Conservation (phyloP, 1,284 basidiomycete genomes). For the Trichosporon ovoides region DNA sequence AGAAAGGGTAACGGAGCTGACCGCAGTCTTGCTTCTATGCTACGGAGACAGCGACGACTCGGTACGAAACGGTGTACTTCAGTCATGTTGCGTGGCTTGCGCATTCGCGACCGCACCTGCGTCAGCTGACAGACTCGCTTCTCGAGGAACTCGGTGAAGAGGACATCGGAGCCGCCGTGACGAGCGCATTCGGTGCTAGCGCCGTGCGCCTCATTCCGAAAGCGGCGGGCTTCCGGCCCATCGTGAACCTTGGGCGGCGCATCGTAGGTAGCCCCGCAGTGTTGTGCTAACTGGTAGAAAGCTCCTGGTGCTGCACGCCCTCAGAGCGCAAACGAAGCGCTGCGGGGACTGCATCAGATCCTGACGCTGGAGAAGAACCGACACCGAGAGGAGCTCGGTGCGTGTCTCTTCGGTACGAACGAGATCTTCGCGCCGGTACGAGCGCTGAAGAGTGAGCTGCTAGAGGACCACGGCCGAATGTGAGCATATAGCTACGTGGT, state of each 20-base stretch:
- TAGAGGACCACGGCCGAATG: constrained; percentile 55
- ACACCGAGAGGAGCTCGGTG: constrained; percentile 63
- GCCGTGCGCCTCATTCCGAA: constrained; percentile 88
- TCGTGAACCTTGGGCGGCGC: constrained; percentile 80
- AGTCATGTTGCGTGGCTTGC: constrained; percentile 89
- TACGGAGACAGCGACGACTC: constrained; percentile 82
- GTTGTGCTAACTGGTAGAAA: constrained; percentile 14
- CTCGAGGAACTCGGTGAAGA: constrained; percentile 35
- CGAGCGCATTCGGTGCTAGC: constrained; percentile 30
- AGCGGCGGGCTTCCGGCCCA: constrained; percentile 87
- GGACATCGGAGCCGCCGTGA: background rate
- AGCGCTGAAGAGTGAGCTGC: constrained; percentile 60
- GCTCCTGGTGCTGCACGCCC: constrained; percentile 5
- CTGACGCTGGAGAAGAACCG: constrained; percentile 76
- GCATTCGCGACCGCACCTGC: constrained; percentile 73
- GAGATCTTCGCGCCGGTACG: constrained; percentile 73
- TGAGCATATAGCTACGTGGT: constrained; percentile 46
- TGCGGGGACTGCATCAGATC: constrained; percentile 77
- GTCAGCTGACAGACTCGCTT: constrained; percentile 54
- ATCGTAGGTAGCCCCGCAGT: constrained; percentile 40
- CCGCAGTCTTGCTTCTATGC: constrained; percentile 83
- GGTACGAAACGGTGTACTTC: constrained; percentile 86
- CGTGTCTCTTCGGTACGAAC: constrained; percentile 74
- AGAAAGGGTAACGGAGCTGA: constrained; percentile 1
- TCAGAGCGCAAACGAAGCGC: constrained; percentile 60